Evolutionary conservation across 257 asterid genomes (phyloP), one percentile per base, ranked within the genome.

Genomic region (Solanum etuberosum): DNA sequence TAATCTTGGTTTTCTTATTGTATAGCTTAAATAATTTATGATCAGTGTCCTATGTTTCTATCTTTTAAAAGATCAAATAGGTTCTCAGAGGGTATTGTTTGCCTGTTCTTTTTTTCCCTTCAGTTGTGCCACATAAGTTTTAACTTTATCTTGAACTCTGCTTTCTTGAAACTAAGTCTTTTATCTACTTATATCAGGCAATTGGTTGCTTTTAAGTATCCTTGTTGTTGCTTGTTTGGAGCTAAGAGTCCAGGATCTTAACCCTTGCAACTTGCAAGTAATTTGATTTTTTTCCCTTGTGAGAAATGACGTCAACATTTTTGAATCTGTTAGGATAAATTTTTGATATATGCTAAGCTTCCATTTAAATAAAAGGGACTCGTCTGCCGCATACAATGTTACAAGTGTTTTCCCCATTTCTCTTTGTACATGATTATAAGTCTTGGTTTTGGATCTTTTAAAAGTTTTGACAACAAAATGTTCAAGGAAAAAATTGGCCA

Each of bases 41-140:
- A 25, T 48, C 87, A 43, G 9, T 11, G 48, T 85, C 71, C 25
- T 68, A 57, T 23, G 21, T 42, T 70, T 31, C 37, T 68, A 16
- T 7, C 65, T 86, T 73, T 48, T 43, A 43, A 35, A 70, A 68
- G 46, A 43, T 85, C 80, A 12, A 16, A 85, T 43, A 38, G 25
- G 43, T 46, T 15, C 68, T 70, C 57, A 61, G 18, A 65, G 59
- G 87, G n/a, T 42, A 85, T 63, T 88, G 76, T 82, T 90, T 89
- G 54, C 31, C 65, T 81, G 70, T 43, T 38, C n/a, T 68, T 21
- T 11, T 40, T 43, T 67, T 13, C 34, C 35, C 3, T 59, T 81
- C 9, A 15, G 34, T 85, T 85, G 29, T 88, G 87, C 72, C 40
- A 90, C 11, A 48, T 12, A 48, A 48, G 20, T 46, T 81, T 43